Percentiles rank a stretch among this genome's conserved stretches.
phyloP scores from a whole-genome alignment of 257 asterid species.

The Sherardia arvensis region DNA sequence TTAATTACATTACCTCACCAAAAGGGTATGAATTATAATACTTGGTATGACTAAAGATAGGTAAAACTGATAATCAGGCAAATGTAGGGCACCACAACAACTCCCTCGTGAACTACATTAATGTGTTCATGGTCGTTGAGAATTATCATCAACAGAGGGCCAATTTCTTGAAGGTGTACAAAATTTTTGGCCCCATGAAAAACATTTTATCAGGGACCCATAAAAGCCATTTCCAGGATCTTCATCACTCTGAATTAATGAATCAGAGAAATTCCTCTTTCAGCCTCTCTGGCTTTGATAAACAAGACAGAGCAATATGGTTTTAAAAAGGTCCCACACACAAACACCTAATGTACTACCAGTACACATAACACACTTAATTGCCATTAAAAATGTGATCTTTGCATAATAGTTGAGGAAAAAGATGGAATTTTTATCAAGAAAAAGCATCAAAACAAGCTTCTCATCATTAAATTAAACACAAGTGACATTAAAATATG shows the following conservation, averaged over 20 bases:
- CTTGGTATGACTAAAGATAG: background rate
- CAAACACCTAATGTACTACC: constrained; percentile 3
- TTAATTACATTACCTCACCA: background rate
- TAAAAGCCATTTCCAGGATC: constrained; percentile 11
- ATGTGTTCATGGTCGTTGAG: constrained; percentile 10
- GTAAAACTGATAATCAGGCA: background rate
- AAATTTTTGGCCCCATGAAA: constrained; percentile 9
- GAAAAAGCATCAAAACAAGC: too few relatives aligned
- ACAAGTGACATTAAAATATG: background rate
- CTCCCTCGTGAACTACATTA: constrained; percentile 17
- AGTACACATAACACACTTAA: background rate
- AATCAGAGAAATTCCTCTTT: constrained; percentile 3
- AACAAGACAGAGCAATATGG: constrained; percentile 8
- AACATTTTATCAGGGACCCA: background rate
- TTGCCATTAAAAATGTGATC: background rate
- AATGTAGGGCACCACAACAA: constrained; percentile 8
- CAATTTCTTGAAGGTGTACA: constrained; percentile 14
- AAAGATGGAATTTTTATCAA: background rate
- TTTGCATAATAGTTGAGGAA: background rate
- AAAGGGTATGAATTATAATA: background rate
- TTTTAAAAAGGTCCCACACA: constrained; percentile 9
- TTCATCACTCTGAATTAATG: background rate
- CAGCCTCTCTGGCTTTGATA: constrained; percentile 10
- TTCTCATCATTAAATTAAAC: background rate
- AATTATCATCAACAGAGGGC: constrained; percentile 23